Evolutionary conservation across 2,329 filamentous ascomycete species (phyloP), one percentile per base, ranked within the genome.

Genomic region (Aspergillus costaricaensis): DNA sequence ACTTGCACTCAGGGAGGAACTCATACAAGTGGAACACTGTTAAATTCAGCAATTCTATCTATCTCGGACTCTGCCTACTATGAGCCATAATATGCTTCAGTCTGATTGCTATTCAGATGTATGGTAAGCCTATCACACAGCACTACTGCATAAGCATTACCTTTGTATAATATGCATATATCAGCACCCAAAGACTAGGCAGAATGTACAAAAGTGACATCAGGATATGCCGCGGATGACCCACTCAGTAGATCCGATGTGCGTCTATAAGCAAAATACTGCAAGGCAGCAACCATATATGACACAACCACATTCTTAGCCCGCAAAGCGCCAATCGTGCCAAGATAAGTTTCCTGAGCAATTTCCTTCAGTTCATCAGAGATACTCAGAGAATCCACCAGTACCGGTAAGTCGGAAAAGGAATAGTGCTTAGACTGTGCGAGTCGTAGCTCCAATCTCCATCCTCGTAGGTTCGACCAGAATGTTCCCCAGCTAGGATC

Each of bases 371-470:
- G 5, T 5, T 39, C 50, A 5, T 52, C 50, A 2, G 32, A 52
- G 19, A 52, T 15, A 23, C 4, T 15, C 10, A 52, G 19, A 1
- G 32, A 17, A 10, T 52, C 38, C 0, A 44, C 5, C 5, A 48
- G 17, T 3, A 36, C 38, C 25, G 65, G 55, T 32, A 63, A 59
- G 32, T 67, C 65, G 5, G 65, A 65, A 39, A 66, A 67, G 7
- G 58, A 43, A 52, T 66, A 65, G 38, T 66, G 64, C 44, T 62
- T 30, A 30, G 62, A 57, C 53, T 64, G 41, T 5, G 62, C 60
- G 23, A 65, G 53, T 54, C 60, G 43, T 5, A 67, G 55, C 51
- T 66, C 60, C n/a, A 63, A 25, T 48, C 56, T 65, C 65, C 64
- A 66, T 9, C 64, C 65, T n/a, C 55, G 56, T 27, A 47, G 10